Percentiles rank a stretch among this genome's conserved stretches.
phyloP scores from a whole-genome alignment of 768 basidiomycete species.

The Clathrus columnatus region DNA sequence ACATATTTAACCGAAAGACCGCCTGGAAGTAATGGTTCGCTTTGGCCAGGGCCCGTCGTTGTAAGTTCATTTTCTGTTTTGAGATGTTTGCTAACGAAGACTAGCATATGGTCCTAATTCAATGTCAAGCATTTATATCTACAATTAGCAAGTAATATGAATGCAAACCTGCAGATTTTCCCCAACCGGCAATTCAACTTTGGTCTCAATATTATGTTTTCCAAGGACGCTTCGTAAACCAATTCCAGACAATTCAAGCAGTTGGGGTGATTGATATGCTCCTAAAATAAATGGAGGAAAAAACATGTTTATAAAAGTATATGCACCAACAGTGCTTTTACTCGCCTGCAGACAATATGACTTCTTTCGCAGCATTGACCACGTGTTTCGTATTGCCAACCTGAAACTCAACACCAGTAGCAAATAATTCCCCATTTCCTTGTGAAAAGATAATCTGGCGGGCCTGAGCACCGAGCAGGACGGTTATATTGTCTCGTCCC shows the following conservation, averaged over 20 bases:
- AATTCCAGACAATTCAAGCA: constrained; percentile 62
- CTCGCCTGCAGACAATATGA: constrained; percentile 37
- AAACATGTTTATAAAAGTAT: not conserved
- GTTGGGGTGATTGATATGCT: constrained; percentile 25
- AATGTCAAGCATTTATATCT: not conserved
- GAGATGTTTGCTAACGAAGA: not conserved
- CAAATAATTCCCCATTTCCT: constrained; percentile 22
- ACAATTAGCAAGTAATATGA: not conserved
- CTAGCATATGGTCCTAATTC: not conserved
- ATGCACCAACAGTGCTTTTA: constrained; percentile 31
- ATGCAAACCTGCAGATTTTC: constrained; percentile 41
- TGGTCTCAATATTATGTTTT: constrained; percentile 35
- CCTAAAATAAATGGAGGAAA: not conserved
- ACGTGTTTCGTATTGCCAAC: constrained; percentile 17
- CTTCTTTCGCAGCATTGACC: constrained; percentile 39
- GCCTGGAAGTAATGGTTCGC: not conserved
- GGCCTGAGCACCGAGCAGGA: constrained; percentile 23
- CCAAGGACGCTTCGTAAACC: constrained; percentile 43
- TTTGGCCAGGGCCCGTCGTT: not conserved
- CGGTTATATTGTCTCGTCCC: constrained; percentile 19
- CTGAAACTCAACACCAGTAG: constrained; percentile 41
- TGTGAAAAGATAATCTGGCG: constrained; percentile 16
- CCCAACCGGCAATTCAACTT: constrained; percentile 68
- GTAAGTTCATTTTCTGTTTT: not conserved
- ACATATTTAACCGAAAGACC: not conserved